Conservation (phyloP, 2,329 filamentous ascomycete genomes). For the Neopestalotiopsis clavispora region DNA sequence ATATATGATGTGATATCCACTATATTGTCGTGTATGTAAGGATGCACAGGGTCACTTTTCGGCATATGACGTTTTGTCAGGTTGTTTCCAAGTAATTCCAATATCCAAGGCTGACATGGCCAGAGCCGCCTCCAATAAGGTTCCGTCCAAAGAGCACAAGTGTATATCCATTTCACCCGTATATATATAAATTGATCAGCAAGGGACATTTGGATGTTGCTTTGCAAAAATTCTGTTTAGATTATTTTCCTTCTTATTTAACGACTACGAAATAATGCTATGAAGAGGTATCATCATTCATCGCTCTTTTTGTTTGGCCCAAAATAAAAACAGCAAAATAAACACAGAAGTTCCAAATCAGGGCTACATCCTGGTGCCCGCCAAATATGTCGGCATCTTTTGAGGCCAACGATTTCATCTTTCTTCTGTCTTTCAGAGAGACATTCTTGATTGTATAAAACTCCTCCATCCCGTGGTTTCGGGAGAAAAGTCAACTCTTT, state of each 20-base stretch:
- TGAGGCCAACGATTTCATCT: not conserved
- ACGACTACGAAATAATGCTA: constrained; percentile 3
- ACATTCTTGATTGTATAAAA: too few relatives aligned
- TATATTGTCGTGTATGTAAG: too few relatives aligned
- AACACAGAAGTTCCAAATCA: not conserved
- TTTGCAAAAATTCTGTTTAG: not conserved
- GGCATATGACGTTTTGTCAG: not conserved
- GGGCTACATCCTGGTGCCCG: too few relatives aligned
- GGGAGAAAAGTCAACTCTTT: not conserved
- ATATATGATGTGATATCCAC: not conserved
- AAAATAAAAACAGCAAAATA: not conserved
- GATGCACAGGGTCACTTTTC: too few relatives aligned
- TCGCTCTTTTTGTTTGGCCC: not conserved
- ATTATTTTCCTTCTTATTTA: not conserved
- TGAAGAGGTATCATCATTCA: constrained; percentile 3
- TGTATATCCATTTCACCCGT: not conserved
- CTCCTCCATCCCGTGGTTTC: not conserved
- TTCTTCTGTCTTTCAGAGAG: not conserved
- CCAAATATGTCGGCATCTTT: not conserved
- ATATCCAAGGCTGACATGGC: too few relatives aligned
- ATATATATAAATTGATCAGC: not conserved
- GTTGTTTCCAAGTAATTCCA: too few relatives aligned
- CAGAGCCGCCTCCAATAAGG: too few relatives aligned
- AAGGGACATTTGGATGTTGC: not conserved
- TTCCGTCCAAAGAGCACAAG: too few relatives aligned